A percentile compares a stretch with the other conserved stretches of the same genome.
Conservation (phyloP, 73 alveolate species). For the Diophrys sp. region DNA sequence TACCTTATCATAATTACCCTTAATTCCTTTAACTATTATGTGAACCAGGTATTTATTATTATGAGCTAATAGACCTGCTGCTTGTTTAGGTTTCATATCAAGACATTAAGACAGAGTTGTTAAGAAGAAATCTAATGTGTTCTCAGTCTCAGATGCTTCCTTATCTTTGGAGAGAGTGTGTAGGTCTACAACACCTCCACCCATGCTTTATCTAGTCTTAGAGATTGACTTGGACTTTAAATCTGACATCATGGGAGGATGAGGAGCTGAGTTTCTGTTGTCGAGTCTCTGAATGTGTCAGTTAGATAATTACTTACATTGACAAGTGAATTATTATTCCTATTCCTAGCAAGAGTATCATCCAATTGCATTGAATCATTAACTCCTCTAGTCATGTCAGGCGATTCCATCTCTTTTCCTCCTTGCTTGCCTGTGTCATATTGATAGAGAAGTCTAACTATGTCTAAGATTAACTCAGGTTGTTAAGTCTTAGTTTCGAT, state of each 20-base stretch:
- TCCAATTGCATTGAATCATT: background rate
- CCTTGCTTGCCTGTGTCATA: background rate
- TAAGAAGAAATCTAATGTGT: conserved; percentile 84
- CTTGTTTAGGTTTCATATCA: conserved; percentile 88
- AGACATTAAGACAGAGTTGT: conserved; percentile 81
- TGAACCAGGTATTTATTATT: conserved; percentile 94
- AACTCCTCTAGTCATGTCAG: background rate
- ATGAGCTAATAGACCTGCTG: conserved; percentile 94
- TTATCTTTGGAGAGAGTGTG: background rate
- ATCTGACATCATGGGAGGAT: too few species aligned
- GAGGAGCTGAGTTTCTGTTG: too few species aligned
- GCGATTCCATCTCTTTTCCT: too few species aligned
- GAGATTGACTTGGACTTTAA: too few species aligned
- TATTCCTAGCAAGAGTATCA: background rate
- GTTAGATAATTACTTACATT: too few species aligned
- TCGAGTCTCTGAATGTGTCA: too few species aligned
- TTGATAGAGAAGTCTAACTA: background rate
- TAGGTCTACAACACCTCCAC: background rate
- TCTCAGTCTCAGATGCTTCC: conserved; percentile 24
- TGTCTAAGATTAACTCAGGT: background rate
- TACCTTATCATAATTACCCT: conserved; percentile 88
- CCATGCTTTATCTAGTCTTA: too few species aligned
- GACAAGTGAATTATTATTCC: too few species aligned
- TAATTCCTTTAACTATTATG: conserved; percentile 93
- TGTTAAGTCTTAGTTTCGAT: conserved; percentile 2